Base-by-base conservation (phyloP, 2,329 filamentous ascomycete species). In the Colletotrichum navitas region DNA sequence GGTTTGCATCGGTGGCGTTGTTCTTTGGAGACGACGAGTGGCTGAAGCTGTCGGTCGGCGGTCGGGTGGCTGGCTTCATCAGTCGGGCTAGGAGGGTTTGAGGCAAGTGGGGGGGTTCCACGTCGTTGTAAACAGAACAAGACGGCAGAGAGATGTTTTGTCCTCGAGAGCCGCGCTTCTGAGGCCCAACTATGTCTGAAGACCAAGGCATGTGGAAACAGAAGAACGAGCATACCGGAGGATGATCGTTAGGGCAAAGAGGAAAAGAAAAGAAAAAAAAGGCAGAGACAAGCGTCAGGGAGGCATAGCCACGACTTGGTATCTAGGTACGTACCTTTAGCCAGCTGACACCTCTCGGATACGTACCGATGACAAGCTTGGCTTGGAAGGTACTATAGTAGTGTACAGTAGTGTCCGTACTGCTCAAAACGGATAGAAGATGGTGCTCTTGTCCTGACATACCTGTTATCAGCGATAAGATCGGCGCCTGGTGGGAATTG, bases 331-430 rank as follows among this genome's bases (percentile, higher is more conserved):
- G 29, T 29, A 29, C 29, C 29, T 29, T 2, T 36, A 36, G 34
- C 45, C 52, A 66, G 41, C 26, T 59, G 2, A 14, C 47, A 12
- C 54, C 51, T 43, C 32, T 26, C 32, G 2, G 24, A 18, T 43
- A 63, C 61, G 61, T 63, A 52, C 34, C 47, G 61, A 43, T 45
- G 58, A 58, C 64, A 63, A 67, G 68, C 64, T 56, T 58, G 58
- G 14, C 39, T 18, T 18, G 16, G 39, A 14, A 43, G 39, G 12
- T 6, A 36, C 34, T 11, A 4, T 39, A 39, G 36, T 34, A 34
- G 14, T 41, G 39, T 41, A 41, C 34, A 12, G 12, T 43, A 21
- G 21, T 12, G 24, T 47, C 45, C 10, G n/a, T 24, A 47, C 4
- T 21, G 5, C 21, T 47, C 45, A 54, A 63, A 59, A 39, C 52